phyloP scores from a whole-genome alignment of 768 basidiomycete genomes.

The Serendipita sp. region DNA sequence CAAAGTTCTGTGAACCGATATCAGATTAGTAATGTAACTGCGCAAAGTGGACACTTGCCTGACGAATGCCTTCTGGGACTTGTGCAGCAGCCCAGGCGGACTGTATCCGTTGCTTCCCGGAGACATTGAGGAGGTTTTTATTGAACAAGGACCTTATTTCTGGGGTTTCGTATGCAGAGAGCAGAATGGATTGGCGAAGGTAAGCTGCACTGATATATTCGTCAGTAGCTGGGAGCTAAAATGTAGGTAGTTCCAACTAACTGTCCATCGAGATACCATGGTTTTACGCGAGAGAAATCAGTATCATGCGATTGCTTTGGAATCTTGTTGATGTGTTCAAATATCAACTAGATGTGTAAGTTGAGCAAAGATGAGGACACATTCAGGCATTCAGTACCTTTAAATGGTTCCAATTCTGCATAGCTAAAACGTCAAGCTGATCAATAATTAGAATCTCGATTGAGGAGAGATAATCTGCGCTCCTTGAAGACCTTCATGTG shows the following conservation, averaged over 20 bases:
- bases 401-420: conserved; percentile 99
- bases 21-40: background rate
- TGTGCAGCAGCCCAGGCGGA: conserved; percentile 54
- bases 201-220: conserved; percentile 45
- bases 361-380: background rate
- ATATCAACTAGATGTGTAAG: conserved; percentile 44
- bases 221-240: conserved; percentile 1
- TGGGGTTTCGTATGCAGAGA: conserved; percentile 79
- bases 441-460: conserved; percentile 86
- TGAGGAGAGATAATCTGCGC: conserved; percentile 80
- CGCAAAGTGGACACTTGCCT: conserved; percentile 29
- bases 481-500: conserved; percentile 27
- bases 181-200: conserved; percentile 76
- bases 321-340: conserved; percentile 70
- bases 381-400: conserved; percentile 36
- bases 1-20: conserved; percentile 37
- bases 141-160: conserved; percentile 75
- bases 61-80: conserved; percentile 72
- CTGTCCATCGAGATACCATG: conserved; percentile 95
- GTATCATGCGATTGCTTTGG: conserved; percentile 88
- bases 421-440: conserved; percentile 79
- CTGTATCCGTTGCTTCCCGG: conserved; percentile 64
- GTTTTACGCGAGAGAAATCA: conserved; percentile 93
- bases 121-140: conserved; percentile 58
- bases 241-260: conserved; percentile 27